Evolutionary conservation across 768 basidiomycete species (phyloP).

Genomic region (Xanthoconium stramineum): DNA sequence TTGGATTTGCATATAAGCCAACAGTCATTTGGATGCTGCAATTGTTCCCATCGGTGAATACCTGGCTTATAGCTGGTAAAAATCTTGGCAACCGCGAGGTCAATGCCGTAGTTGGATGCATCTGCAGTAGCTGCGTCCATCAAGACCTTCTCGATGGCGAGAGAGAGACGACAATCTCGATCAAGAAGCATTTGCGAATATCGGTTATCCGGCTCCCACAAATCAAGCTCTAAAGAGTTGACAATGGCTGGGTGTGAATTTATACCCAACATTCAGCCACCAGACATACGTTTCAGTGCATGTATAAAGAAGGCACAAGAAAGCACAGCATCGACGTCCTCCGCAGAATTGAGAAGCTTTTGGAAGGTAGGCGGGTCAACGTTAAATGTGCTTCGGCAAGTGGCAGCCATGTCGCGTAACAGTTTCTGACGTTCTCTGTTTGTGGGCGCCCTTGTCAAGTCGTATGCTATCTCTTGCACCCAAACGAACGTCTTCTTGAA

Average conservation of each 20-base stretch:
- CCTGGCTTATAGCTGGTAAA: constrained; percentile 7
- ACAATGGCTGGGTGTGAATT: background rate
- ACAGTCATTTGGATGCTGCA: background rate
- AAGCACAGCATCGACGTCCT: background rate
- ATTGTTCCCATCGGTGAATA: constrained; percentile 6
- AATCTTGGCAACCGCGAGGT: background rate
- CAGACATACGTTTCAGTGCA: background rate
- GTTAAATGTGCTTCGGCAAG: too few relatives aligned
- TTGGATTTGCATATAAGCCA: constrained; percentile 15
- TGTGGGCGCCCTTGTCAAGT: too few relatives aligned
- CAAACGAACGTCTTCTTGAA: too few relatives aligned
- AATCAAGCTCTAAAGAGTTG: background rate
- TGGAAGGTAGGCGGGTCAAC: too few relatives aligned
- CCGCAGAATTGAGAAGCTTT: too few relatives aligned
- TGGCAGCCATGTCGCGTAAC: too few relatives aligned
- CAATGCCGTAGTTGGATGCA: background rate
- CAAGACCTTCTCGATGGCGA: constrained; percentile 13
- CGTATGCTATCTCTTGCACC: too few relatives aligned
- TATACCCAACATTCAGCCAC: background rate
- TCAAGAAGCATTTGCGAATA: too few relatives aligned
- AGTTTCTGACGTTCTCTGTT: too few relatives aligned
- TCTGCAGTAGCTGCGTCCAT: background rate
- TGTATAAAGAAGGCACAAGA: constrained; percentile 24
- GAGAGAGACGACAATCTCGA: constrained; percentile 11
- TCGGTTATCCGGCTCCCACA: constrained; percentile 11